Conservation (phyloP, 495 filamentous ascomycete genomes). For the Alectoria sarmentosa region DNA sequence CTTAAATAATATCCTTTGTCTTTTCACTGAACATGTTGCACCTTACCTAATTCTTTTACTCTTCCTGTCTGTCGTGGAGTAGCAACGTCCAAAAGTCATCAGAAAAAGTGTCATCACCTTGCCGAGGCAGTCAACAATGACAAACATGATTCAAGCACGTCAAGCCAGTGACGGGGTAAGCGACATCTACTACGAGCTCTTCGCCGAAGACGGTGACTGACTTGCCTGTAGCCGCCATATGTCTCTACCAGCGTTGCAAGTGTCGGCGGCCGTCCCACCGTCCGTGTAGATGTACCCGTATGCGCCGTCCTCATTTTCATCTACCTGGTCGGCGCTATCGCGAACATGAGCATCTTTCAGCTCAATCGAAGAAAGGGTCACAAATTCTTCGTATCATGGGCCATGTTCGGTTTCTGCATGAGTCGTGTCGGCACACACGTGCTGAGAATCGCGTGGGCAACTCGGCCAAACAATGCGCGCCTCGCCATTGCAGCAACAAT, state of each 20-base stretch:
- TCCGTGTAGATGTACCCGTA: slow-evolving; percentile 53
- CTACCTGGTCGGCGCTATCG: slow-evolving; percentile 49
- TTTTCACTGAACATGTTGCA: background rate
- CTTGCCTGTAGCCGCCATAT: slow-evolving; percentile 20
- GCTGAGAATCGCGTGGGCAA: slow-evolving; percentile 49
- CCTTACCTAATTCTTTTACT: background rate
- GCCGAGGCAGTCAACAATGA: background rate
- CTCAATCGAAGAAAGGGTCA: slow-evolving; percentile 49
- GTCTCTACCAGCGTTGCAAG: slow-evolving; percentile 39
- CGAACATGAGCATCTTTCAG: slow-evolving; percentile 58
- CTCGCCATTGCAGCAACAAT: slow-evolving; percentile 65
- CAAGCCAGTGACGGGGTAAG: background rate
- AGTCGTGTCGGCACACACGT: slow-evolving; percentile 55
- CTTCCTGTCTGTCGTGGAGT: background rate
- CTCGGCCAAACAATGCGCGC: slow-evolving; percentile 34
- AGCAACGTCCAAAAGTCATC: background rate
- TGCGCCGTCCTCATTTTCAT: slow-evolving; percentile 54
- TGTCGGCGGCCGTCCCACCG: slow-evolving; percentile 51
- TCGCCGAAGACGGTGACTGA: slow-evolving; percentile 1
- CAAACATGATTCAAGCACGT: slow-evolving; percentile 2
- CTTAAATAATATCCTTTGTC: background rate
- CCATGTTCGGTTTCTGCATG: slow-evolving; percentile 72
- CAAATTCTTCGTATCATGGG: slow-evolving; percentile 60
- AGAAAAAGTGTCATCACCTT: background rate
- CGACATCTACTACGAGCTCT: background rate